These are phyloP conservation scores for Apiotrichum domesticum DNA, from an alignment of 1,284 basidiomycete species.

Conservation along the genomic window DNA sequence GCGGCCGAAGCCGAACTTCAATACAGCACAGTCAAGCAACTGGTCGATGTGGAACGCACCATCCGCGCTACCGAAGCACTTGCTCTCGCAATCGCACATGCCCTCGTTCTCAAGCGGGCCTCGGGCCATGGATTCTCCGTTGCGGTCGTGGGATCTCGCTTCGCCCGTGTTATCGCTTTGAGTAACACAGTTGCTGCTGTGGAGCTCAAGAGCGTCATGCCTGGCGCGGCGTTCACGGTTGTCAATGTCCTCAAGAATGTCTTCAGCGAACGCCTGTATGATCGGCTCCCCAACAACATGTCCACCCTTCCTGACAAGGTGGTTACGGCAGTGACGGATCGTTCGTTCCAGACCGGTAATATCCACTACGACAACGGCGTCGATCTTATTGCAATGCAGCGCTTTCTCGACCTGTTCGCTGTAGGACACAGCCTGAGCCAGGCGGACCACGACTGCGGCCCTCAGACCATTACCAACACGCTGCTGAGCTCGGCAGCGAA, in stretches of 20 bases:
- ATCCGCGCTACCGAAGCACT: background rate
- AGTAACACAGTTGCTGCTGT: background rate
- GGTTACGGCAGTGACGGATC: background rate
- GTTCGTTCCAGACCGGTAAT: background rate
- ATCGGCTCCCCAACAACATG: background rate
- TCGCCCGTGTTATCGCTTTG: background rate
- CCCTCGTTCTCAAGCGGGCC: background rate
- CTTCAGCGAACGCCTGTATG: background rate
- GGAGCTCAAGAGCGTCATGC: background rate
- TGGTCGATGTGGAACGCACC: background rate
- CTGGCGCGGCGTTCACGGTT: background rate
- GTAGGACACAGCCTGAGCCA: background rate
- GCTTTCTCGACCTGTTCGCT: background rate
- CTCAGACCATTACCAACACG: background rate
- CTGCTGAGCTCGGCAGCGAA: background rate
- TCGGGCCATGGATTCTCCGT: background rate
- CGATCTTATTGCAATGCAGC: background rate
- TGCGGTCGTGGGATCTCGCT: background rate
- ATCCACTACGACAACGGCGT: background rate
- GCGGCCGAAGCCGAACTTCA: no score
- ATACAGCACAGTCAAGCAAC: no score
- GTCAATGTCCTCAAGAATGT: background rate
- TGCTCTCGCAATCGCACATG: background rate
- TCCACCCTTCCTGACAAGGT: background rate
- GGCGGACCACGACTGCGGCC: background rate